Percentiles rank a stretch among this genome's conserved stretches.
Conservation (phyloP, 768 basidiomycete species). For the Suillus plorans region DNA sequence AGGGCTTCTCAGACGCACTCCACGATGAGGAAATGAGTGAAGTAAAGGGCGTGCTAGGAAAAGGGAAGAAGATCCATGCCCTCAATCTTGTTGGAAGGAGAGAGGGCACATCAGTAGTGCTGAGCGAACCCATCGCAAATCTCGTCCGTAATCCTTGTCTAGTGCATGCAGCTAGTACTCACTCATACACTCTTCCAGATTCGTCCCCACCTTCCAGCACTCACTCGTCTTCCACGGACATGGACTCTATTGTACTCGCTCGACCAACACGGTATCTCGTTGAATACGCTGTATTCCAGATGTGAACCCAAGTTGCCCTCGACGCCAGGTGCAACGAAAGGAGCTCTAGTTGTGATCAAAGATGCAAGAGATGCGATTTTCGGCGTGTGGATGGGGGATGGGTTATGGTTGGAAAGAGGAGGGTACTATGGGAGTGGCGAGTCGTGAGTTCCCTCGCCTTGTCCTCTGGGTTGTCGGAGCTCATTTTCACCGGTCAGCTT, state of each 20-base stretch:
- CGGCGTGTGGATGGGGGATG: constrained; percentile 84
- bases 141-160: constrained; percentile 41
- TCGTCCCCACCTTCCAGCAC: constrained; percentile 68
- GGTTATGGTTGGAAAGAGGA: constrained; percentile 55
- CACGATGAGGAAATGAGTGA: constrained; percentile 42
- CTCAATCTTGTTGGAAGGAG: constrained; percentile 56
- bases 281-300: constrained; percentile 79
- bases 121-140: constrained; percentile 55
- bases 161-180: background rate
- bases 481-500: constrained; percentile 49
- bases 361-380: constrained; percentile 68
- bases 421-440: constrained; percentile 90
- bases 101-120: constrained; percentile 51
- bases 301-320: constrained; percentile 44
- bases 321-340: constrained; percentile 30
- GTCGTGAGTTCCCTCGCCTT: constrained; percentile 46
- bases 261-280: constrained; percentile 93
- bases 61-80: constrained; percentile 26
- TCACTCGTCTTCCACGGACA: constrained; percentile 62
- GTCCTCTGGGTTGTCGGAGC: background rate
- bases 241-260: constrained; percentile 89
- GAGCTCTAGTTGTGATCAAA: constrained; percentile 62
- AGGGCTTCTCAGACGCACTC: constrained; percentile 53
- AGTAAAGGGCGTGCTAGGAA: constrained; percentile 46
- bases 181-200: constrained; percentile 43